These are phyloP conservation scores for Paracoccidioides brasiliensis DNA, from an alignment of 2,329 filamentous ascomycete species.

Conservation along the genomic window DNA sequence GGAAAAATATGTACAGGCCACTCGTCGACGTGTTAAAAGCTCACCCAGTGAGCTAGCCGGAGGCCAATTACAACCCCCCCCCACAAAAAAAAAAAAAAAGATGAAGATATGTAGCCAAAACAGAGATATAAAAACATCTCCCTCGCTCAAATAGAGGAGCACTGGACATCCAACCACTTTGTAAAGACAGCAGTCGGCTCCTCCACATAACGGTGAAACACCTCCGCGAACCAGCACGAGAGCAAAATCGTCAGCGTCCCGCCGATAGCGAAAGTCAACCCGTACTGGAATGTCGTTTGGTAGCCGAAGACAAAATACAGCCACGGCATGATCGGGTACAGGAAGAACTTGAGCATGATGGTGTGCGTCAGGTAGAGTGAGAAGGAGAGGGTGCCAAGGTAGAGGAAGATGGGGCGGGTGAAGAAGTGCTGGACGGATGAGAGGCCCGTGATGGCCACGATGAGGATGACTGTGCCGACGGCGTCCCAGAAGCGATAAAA, in stretches of 20 bases:
- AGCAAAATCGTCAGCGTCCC: slow-evolving; percentile 28
- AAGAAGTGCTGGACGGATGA: slow-evolving; percentile 30
- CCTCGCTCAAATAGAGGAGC: slow-evolving; percentile 2
- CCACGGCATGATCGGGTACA: slow-evolving; percentile 33
- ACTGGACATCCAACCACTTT: slow-evolving; percentile 32
- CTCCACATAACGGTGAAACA: slow-evolving; percentile 48
- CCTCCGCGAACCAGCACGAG: slow-evolving; percentile 43
- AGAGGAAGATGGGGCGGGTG: slow-evolving; percentile 29
- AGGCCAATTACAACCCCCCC: too few relatives aligned
- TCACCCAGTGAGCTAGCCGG: not conserved
- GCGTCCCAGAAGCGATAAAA: slow-evolving; percentile 34
- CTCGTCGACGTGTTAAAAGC: not conserved
- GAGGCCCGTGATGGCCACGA: slow-evolving; percentile 31
- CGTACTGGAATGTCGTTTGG: slow-evolving; percentile 27
- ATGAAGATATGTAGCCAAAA: not conserved
- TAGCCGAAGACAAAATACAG: slow-evolving; percentile 30
- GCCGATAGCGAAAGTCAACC: slow-evolving; percentile 27
- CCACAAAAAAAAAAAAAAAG: not conserved
- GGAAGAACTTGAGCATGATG: slow-evolving; percentile 30
- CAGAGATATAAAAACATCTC: too few relatives aligned
- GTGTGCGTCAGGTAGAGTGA: slow-evolving; percentile 37
- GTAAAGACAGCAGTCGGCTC: slow-evolving; percentile 38
- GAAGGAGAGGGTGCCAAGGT: slow-evolving; percentile 36
- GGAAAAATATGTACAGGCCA: too few relatives aligned
- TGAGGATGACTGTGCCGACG: slow-evolving; percentile 29